These are phyloP conservation scores for Platanthera guangdongensis DNA, from an alignment of 106 monocot species.

Conservation along the genomic window DNA sequence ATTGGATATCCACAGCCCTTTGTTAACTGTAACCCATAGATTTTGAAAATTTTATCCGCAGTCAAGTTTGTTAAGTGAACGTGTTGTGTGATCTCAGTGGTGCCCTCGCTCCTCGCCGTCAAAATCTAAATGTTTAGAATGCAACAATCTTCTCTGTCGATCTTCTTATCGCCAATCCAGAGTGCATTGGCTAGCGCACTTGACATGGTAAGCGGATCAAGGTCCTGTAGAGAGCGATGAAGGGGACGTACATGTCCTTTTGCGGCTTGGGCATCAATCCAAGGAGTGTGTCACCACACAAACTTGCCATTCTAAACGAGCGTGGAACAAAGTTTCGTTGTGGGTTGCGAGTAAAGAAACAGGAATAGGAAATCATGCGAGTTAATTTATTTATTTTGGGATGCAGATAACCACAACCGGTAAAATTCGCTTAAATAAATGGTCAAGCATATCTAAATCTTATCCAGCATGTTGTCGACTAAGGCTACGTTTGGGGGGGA, in stretches of 20 bases:
- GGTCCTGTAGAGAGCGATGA: conserved; percentile 89
- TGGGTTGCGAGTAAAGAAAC: no score
- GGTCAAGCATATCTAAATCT: no score
- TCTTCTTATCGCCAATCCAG: conserved; percentile 91
- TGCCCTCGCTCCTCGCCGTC: conserved; percentile 72
- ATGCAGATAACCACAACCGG: no score
- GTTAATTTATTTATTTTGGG: no score
- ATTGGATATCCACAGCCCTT: no score
- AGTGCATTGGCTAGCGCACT: conserved; percentile 77
- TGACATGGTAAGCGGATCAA: conserved; percentile 85
- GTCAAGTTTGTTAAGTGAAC: conserved; percentile 10
- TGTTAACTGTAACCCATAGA: no score
- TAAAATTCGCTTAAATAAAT: no score
- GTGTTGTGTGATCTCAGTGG: conserved; percentile 90
- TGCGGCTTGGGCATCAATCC: conserved; percentile 93
- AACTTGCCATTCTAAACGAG: conserved; percentile 39
- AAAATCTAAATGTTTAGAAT: conserved; percentile 72
- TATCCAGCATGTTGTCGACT: no score
- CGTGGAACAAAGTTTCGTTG: no score
- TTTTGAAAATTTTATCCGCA: no score
- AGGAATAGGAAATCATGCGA: no score
- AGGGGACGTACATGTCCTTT: conserved; percentile 94
- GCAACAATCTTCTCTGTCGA: conserved; percentile 94
- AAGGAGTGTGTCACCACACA: conserved; percentile 96
- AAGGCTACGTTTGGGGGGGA: no score